These are phyloP conservation scores for Berberis thunbergii DNA, from an alignment of 164 flowering plant genomes.

Conservation along the genomic window DNA sequence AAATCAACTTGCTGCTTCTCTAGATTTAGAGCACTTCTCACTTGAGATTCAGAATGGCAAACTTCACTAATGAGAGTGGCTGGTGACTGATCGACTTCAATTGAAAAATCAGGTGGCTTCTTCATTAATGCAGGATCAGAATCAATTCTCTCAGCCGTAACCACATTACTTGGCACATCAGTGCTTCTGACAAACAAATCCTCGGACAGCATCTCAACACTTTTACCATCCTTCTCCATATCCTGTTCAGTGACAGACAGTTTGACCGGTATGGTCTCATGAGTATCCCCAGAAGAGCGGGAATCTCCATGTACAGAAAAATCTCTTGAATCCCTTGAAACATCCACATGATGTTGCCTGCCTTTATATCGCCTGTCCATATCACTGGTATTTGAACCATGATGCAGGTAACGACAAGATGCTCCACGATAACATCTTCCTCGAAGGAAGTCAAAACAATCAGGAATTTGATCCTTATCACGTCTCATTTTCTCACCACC, in stretches of 20 bases:
- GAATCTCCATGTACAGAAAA: constrained; percentile 17
- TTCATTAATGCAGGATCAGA: too few species aligned
- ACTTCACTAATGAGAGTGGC: constrained; percentile 10
- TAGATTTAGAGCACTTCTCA: constrained; percentile 6
- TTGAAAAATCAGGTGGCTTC: not conserved
- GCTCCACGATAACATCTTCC: constrained; percentile 83
- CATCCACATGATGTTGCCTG: constrained; percentile 29
- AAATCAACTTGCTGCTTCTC: constrained; percentile 9
- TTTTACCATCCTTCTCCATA: constrained; percentile 15
- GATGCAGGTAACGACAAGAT: constrained; percentile 66
- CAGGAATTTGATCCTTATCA: constrained; percentile 29
- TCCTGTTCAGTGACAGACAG: constrained; percentile 8
- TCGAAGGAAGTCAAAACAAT: constrained; percentile 56
- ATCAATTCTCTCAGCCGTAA: constrained; percentile 14
- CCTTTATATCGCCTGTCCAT: constrained; percentile 26
- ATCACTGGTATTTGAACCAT: constrained; percentile 29
- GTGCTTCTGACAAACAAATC: constrained; percentile 11
- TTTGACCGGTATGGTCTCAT: constrained; percentile 7
- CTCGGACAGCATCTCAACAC: constrained; percentile 10
- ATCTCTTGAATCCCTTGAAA: constrained; percentile 15
- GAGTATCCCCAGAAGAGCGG: not conserved
- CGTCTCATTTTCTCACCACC: constrained; percentile 32
- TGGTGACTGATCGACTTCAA: constrained; percentile 17
- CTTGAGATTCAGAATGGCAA: constrained; percentile 13
- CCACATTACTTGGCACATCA: constrained; percentile 12